Evolutionary conservation across 169 alveolate species (phyloP), one percentile per base, ranked within the genome.

Genomic region (Pseudocohnilembus persalinus): DNA sequence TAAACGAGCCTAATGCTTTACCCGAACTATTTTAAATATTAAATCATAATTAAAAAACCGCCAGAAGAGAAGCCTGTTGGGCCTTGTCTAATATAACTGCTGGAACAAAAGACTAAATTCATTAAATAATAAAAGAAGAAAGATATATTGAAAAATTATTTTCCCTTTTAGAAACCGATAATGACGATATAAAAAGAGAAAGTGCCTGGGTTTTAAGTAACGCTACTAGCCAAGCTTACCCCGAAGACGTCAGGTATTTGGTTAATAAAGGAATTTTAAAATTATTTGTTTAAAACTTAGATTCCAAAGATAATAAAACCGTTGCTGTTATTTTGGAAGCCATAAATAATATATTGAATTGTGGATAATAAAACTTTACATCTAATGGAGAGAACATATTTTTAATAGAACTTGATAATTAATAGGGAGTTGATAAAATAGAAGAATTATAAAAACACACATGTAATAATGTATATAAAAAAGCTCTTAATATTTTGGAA

Each of bases 61-160:
- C 98, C 25, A 96, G 97, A 84, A 99, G 98, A 95, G 99, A 99
- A 90, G 99, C 99, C 29, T 98, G 99, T 88, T 99, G 99, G 99
- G 94, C 99, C 1, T 89, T 98, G 29, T 96, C 99, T 27, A 99
- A 99, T 88, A 96, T 99, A 64, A 97, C 99, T 0, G 99, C 99
- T 31, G 99, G 99, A 29, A 92, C 89, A 74, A 78, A 49, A 25
- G 76, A 63, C 15, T 84, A 94, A 74, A 82, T 89, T 29, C 29
- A 76, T 30, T 75, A 76, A 35, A 88, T 89, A 0, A 68, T 89
- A 0, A 74, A 74, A 26, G 64, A 87, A 65, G 74, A n/a, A 24
- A 16, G 31, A 1, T 79, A 73, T 33, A 29, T 85, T 20, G 79
- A 85, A 74, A 80, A 80, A 63, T 49, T 87, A 0, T 74, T 88